Base-by-base conservation (phyloP, 768 basidiomycete genomes). In the Cyclocybe cylindracea region DNA sequence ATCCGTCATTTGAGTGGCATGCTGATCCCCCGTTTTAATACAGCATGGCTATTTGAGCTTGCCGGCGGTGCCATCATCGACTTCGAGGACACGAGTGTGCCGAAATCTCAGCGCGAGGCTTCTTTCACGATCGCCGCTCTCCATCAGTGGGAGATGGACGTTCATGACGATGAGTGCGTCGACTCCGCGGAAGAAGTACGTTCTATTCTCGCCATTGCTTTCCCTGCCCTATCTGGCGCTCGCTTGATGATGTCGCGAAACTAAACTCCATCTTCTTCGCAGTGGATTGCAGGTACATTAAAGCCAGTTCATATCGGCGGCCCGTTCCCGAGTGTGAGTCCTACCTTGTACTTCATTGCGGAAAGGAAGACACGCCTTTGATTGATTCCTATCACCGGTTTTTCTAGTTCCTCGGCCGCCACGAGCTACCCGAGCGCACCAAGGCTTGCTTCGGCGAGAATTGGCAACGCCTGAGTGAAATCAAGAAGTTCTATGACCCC, bases 21-120 rank as follows among this genome's bases (percentile, higher is more conserved):
- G 19, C n/a, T 38, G 44, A 47, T 32, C 3, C 38, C 39, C 42
- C 16, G 10, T 47, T 44, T 19, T 13, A 39, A 10, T 44, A n/a
- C 51, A 92, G 93, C 92, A 11, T 96, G 92, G 94, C 75, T 97
- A 7, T 95, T 96, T 66, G 94, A 97, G 67, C 79, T 94, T 38
- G 88, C 89, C 0, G 94, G 89, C 2, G 91, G 91, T 13, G 89
- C 89, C 1, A 79, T 91, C 37, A 66, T 69, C 0, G 91, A 94
- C 64, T 83, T 80, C 52, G 86, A 89, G 61, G 77, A 86, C 56
- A 85, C 77, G 10, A 91, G 89, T 58, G 68, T 93, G 10, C 91
- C 92, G 3, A 85, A 85, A 64, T 76, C 79, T 9, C 89, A 92
- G 61, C 85, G 94, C 43, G 79, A 92, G 65, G 87, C 90, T 1